phyloP scores from a whole-genome alignment of 768 basidiomycete genomes.

The Baorangia bicolor region DNA sequence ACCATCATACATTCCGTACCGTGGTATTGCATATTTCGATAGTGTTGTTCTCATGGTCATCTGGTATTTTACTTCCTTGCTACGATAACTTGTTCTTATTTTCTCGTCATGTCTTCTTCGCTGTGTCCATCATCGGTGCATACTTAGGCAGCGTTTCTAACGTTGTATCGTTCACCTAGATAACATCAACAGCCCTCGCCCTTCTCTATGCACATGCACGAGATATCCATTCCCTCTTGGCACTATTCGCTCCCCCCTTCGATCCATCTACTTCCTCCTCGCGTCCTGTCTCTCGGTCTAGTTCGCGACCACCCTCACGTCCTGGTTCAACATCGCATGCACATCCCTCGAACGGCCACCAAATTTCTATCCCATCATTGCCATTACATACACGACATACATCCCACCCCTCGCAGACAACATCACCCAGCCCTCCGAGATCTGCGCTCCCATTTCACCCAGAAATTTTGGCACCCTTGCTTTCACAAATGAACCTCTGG shows the following conservation, averaged over 20 bases:
- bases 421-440: background rate
- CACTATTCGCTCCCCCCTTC: slow-evolving; percentile 14
- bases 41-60: slow-evolving; percentile 41
- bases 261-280: slow-evolving; percentile 11
- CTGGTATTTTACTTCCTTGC: slow-evolving; percentile 39
- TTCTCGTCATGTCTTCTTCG: background rate
- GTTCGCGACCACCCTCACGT: slow-evolving; percentile 25
- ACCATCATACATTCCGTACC: background rate
- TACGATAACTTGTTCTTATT: background rate
- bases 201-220: slow-evolving; percentile 27
- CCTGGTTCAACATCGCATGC: slow-evolving; percentile 14
- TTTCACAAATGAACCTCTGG: slow-evolving; percentile 22
- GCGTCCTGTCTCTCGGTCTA: slow-evolving; percentile 19
- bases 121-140: background rate
- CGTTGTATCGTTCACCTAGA: slow-evolving; percentile 8
- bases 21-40: background rate
- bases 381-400: slow-evolving; percentile 8
- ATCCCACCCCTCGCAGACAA: slow-evolving; percentile 10
- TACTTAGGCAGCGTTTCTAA: slow-evolving; percentile 17
- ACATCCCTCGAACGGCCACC: slow-evolving; percentile 6
- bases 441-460: slow-evolving; percentile 19
- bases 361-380: slow-evolving; percentile 1
- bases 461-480: slow-evolving; percentile 17
- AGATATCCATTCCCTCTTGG: slow-evolving; percentile 23
- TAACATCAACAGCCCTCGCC: slow-evolving; percentile 31